These are phyloP conservation scores for Xylaria acuta DNA, from an alignment of 495 filamentous ascomycete species.

Conservation along the genomic window DNA sequence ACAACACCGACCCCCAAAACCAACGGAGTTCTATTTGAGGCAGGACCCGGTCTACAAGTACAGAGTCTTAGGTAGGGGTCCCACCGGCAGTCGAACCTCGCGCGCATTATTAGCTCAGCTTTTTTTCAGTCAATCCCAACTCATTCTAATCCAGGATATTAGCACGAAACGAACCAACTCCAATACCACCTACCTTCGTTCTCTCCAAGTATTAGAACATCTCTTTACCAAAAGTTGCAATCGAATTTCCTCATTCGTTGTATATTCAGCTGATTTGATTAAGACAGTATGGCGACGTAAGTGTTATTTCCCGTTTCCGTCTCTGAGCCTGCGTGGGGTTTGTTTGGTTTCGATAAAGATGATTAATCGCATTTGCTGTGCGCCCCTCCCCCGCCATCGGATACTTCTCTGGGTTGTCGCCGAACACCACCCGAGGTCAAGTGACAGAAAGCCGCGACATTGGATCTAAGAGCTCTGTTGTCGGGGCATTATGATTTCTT, in stretches of 20 bases:
- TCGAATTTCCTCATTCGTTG: background rate
- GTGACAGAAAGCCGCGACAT: background rate
- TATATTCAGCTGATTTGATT: background rate
- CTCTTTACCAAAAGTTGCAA: slow-evolving; percentile 1
- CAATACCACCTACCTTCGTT: background rate
- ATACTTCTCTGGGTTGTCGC: background rate
- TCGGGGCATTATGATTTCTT: background rate
- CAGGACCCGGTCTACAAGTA: background rate
- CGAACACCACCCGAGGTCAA: slow-evolving; percentile 8
- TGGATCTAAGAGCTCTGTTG: background rate
- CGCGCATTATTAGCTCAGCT: background rate
- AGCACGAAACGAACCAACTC: background rate
- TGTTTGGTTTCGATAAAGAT: background rate
- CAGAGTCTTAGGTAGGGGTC: background rate
- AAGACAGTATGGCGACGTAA: slow-evolving; percentile 27
- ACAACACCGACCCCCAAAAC: background rate
- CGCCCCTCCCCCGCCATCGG: slow-evolving; percentile 28
- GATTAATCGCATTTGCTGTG: background rate
- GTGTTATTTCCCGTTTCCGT: background rate
- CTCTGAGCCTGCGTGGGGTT: background rate
- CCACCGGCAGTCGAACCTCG: slow-evolving; percentile 5
- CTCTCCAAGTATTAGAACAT: slow-evolving; percentile 3
- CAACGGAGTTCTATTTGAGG: slow-evolving; percentile 22
- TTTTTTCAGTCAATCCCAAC: too few relatives aligned
- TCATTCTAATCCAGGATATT: background rate